Evolutionary conservation across 257 asterid species (phyloP), one percentile per base, ranked within the genome.

Genomic region (Fraxinus americana): DNA sequence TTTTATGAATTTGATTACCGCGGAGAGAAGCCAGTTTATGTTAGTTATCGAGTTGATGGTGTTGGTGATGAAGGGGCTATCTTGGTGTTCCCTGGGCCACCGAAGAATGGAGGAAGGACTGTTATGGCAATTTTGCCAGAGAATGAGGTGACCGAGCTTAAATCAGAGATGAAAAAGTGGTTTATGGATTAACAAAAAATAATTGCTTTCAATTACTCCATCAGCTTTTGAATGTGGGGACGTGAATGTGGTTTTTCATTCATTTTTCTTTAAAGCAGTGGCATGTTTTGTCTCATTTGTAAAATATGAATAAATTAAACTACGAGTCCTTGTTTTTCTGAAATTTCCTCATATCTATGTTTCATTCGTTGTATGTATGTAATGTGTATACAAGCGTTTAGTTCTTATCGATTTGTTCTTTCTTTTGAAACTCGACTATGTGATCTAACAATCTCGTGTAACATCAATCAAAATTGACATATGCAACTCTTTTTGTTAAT

Each of bases 11-110:
- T 93, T 63, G 90, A 82, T 16, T 85, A 82, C 32, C 79, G 74
- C 16, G 92, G 93, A 25, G 75, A 85, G 3, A 89, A 80, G 41
- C 93, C 97, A 1, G 48, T 80, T 3, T 16, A 67, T 1, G 91
- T 87, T 6, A 90, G 89, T 69, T 91, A 83, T 43, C 21, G 34
- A 7, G 72, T 92, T 17, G 94, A 91, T n/a, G 94, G 94, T 1
- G 90, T 90, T 32, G 97, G 97, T 0, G 97, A 91, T 3, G 74
- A 83, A 9, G 99, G 99, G 27, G 84, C 82, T 9, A 87, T 93
- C 76, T 48, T 95, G 77, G 91, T 95, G 78, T 89, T 88, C 21
- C 92, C 91, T 2, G 84, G 80, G 52, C 76, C 80, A 81, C 68
- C 1, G 83, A 63, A 14, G 7, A 67, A 5, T 3, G 77, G 38